Conservation (phyloP, 768 basidiomycete species). For the Macrolepiota fuliginosa region DNA sequence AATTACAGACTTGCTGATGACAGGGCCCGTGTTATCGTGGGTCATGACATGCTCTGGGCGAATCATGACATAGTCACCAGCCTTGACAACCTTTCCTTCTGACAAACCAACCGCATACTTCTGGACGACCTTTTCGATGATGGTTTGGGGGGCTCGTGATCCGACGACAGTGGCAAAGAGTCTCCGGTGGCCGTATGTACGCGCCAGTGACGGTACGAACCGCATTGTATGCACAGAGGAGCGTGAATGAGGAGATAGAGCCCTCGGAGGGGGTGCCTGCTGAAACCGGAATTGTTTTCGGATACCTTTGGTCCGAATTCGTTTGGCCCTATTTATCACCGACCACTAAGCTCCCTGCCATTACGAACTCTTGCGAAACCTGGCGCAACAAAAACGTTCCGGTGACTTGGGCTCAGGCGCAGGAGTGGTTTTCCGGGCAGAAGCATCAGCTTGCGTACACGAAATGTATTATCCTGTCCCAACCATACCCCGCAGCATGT, state of each 20-base stretch:
- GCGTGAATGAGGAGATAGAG: not conserved
- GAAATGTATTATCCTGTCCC: no score
- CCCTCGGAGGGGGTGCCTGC: not conserved
- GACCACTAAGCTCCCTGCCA: not conserved
- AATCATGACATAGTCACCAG: slow-evolving; percentile 99
- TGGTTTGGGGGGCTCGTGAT: slow-evolving; percentile 64
- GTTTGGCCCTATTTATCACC: not conserved
- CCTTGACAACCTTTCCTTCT: slow-evolving; percentile 73
- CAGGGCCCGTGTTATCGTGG: slow-evolving; percentile 97
- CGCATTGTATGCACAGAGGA: slow-evolving; percentile 1
- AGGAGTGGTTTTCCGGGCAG: no score
- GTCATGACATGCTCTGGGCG: slow-evolving; percentile 98
- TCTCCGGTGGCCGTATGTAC: slow-evolving; percentile 15
- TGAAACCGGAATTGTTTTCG: not conserved
- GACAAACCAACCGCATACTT: slow-evolving; percentile 93
- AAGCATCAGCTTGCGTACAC: no score
- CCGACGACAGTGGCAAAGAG: slow-evolving; percentile 25
- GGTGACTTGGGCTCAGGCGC: no score
- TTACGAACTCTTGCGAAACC: not conserved
- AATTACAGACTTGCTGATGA: slow-evolving; percentile 85
- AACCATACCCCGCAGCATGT: no score
- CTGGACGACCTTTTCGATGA: slow-evolving; percentile 98
- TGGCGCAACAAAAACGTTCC: no score
- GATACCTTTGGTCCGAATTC: not conserved
- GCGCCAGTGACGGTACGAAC: not conserved